A percentile compares a stretch with the other conserved stretches of the same genome.
Evolutionary conservation across 2,329 filamentous ascomycete genomes (phyloP).

Genomic region (Aspergillus sp.): DNA sequence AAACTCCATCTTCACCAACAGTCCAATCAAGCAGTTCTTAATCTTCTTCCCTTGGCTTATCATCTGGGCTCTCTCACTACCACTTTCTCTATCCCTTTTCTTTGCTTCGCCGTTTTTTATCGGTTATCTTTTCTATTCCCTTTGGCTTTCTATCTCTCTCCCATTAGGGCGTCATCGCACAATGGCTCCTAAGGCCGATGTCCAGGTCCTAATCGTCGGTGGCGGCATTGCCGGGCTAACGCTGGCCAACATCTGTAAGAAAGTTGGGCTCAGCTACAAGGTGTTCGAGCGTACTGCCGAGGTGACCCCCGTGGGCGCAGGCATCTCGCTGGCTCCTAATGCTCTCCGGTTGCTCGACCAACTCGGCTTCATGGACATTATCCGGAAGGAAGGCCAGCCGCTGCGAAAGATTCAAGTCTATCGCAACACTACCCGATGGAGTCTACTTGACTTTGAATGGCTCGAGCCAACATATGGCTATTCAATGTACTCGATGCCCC

Average conservation of each 20-base stretch:
- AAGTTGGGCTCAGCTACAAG: background rate
- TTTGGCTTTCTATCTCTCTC: background rate
- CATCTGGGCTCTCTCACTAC: too few species aligned
- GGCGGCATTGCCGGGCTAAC: slow-evolving; percentile 7
- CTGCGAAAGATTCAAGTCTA: slow-evolving; percentile 1
- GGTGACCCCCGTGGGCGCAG: slow-evolving; percentile 1
- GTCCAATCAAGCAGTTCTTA: background rate
- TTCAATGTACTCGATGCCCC: slow-evolving; percentile 1
- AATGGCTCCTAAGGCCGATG: background rate
- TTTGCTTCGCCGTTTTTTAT: too few species aligned
- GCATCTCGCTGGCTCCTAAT: slow-evolving; percentile 8
- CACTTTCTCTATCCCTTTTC: too few species aligned
- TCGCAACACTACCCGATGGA: slow-evolving; percentile 1
- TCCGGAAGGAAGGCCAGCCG: background rate
- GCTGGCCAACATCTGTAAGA: background rate
- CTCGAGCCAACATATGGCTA: slow-evolving; percentile 1
- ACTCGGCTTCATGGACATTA: background rate
- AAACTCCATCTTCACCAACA: background rate
- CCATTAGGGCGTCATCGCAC: background rate
- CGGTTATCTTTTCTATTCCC: background rate
- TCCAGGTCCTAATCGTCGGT: slow-evolving; percentile 3
- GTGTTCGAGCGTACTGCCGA: slow-evolving; percentile 3
- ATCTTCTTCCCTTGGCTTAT: too few species aligned
- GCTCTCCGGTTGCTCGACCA: slow-evolving; percentile 3
- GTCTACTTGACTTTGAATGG: slow-evolving; percentile 1